Conservation (phyloP, 1,284 basidiomycete genomes). For the Rhizopogon hawkerae region DNA sequence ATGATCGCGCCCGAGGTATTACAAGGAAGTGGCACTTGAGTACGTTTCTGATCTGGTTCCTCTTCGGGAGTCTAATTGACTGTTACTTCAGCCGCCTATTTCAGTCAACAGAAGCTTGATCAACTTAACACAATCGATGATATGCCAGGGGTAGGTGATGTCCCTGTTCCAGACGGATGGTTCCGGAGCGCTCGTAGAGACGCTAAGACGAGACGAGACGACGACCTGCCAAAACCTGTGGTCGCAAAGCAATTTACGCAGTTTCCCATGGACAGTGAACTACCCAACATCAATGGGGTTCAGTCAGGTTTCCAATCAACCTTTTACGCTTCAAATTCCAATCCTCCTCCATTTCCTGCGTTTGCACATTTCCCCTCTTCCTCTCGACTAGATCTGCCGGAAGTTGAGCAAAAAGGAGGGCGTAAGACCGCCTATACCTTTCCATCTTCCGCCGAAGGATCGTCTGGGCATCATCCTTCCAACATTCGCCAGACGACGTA, state of each 20-base stretch:
- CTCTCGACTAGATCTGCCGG: constrained; percentile 21
- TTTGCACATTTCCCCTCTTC: constrained; percentile 28
- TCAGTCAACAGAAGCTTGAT: constrained; percentile 65
- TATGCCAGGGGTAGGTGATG: constrained; percentile 53
- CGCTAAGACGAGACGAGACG: constrained; percentile 50
- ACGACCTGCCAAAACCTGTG: constrained; percentile 34
- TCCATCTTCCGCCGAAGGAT: constrained; percentile 20
- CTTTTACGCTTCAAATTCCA: constrained; percentile 20
- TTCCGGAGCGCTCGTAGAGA: constrained; percentile 64
- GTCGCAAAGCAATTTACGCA: constrained; percentile 29
- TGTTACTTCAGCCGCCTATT: constrained; percentile 57
- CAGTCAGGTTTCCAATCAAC: constrained; percentile 13
- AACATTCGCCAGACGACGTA: constrained; percentile 25
- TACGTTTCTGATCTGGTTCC: constrained; percentile 36
- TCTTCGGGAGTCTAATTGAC: constrained; percentile 10
- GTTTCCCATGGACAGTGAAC: constrained; percentile 25
- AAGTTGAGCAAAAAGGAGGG: constrained; percentile 8
- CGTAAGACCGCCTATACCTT: constrained; percentile 26
- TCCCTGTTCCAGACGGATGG: constrained; percentile 61
- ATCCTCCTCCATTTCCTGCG: constrained; percentile 12
- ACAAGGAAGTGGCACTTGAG: constrained; percentile 76
- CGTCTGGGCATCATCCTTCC: constrained; percentile 7
- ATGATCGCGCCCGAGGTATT: constrained; percentile 52
- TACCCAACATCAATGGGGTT: constrained; percentile 15
- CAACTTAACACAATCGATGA: constrained; percentile 58